phyloP scores from a whole-genome alignment of 495 filamentous ascomycete species.

The Penicillium riverlandense region DNA sequence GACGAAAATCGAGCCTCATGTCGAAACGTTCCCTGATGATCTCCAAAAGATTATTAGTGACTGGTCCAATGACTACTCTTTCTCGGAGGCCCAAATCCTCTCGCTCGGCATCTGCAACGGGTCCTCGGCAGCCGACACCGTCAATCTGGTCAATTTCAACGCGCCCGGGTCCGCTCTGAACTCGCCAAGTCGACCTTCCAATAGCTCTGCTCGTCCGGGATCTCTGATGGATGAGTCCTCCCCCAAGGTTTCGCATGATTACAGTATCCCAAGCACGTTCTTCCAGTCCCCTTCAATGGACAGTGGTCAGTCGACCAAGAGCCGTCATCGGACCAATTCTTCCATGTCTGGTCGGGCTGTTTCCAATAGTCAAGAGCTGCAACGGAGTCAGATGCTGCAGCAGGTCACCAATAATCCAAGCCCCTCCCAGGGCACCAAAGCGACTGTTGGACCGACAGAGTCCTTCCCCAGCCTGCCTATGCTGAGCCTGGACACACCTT shows the following conservation, averaged over 20 bases:
- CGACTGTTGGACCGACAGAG: conserved; percentile 17
- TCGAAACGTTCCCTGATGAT: conserved; percentile 62
- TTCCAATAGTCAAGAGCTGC: background rate
- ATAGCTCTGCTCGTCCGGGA: conserved; percentile 42
- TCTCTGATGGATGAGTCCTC: conserved; percentile 57
- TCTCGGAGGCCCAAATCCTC: conserved; percentile 40
- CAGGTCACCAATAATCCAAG: conserved; percentile 1
- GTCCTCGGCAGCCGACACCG: conserved; percentile 43
- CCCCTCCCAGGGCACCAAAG: conserved; percentile 3
- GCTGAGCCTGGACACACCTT: conserved; percentile 38
- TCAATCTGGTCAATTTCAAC: conserved; percentile 46
- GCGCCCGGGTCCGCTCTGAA: conserved; percentile 38
- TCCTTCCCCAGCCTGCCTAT: conserved; percentile 32
- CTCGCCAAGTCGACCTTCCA: conserved; percentile 38
- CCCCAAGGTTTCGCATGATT: conserved; percentile 48
- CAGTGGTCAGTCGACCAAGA: conserved; percentile 15
- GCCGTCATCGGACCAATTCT: conserved; percentile 28
- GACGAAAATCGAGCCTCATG: conserved; percentile 66
- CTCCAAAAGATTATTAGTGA: conserved; percentile 58
- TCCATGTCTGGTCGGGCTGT: conserved; percentile 19
- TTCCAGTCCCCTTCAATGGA: conserved; percentile 32
- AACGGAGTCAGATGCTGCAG: background rate
- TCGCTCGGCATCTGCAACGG: conserved; percentile 54
- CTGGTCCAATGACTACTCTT: conserved; percentile 68
- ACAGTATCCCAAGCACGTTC: conserved; percentile 30